Evolutionary conservation across 2,329 filamentous ascomycete genomes (phyloP), one percentile per base, ranked within the genome.

Genomic region (Paecilomyces sp.): DNA sequence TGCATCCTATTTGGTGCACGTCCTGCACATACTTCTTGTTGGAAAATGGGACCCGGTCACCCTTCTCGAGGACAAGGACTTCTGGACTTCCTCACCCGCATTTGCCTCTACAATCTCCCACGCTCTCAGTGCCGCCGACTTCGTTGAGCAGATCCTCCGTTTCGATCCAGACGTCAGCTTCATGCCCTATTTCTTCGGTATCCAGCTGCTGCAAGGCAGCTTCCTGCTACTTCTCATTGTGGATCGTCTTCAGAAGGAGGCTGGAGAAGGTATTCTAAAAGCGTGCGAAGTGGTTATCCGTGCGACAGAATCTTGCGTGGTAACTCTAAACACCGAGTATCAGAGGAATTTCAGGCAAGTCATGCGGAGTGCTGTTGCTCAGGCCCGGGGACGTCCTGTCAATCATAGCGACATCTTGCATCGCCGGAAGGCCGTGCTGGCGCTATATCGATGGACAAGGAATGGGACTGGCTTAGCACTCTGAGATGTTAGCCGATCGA

Each of bases 161-260:
- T 91, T 89, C 70, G 92, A 97, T 70, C 91, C 92, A 0, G 91
- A 93, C 61, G 80, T 96, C 52, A 92, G 92, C 74, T 95, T 96
- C 74, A 96, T 96, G 91, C 92, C 92, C 1, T 96, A 95, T 80
- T 96, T 96, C 80, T 96, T 96, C 67, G 92, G 92, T 60, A 93
- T 96, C 62, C 96, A 96, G 73, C 81, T 96, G 3, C 79, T 97
- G 18, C 92, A 97, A 69, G 92, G 92, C 8, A 95, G 91, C 34
- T 96, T 96, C 74, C 77, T 96, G 56, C 79, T 96, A 51, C 83
- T 96, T 0, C 79, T 96, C 56, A 95, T 95, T 55, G 91, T 92
- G 60, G 92, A 96, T 74, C 96, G 96, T 77, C 80, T 96, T 60
- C 88, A 92, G 73, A 85, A 85, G 3, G 91, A 95, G 70, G 92